Evolutionary conservation across 768 basidiomycete genomes (phyloP).

Genomic region (Lanmaoa rubissima): DNA sequence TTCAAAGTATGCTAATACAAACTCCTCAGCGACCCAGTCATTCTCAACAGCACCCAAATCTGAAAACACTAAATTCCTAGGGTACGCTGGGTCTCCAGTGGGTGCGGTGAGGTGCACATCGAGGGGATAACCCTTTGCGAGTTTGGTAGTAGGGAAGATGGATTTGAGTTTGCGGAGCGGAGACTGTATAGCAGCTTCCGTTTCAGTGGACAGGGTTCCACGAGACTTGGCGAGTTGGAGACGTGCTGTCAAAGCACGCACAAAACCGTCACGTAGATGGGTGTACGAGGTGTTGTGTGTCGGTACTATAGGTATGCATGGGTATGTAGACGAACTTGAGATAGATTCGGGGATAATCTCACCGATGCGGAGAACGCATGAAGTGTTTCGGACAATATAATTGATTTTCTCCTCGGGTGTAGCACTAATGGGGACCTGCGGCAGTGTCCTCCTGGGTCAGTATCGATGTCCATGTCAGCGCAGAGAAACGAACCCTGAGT

Average conservation of each 20-base stretch:
- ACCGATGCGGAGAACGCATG: constrained; percentile 78
- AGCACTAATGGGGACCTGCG: constrained; percentile 54
- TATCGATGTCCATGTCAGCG: not conserved
- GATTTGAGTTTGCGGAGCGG: constrained; percentile 73
- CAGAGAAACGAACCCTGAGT: constrained; percentile 45
- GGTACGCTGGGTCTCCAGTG: constrained; percentile 38
- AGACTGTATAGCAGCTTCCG: constrained; percentile 52
- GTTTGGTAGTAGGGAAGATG: constrained; percentile 68
- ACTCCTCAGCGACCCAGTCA: constrained; percentile 73
- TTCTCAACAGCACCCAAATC: constrained; percentile 72
- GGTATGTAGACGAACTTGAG: not conserved
- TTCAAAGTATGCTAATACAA: constrained; percentile 74
- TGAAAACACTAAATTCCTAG: constrained; percentile 59
- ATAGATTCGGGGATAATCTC: constrained; percentile 13
- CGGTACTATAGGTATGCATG: constrained; percentile 51
- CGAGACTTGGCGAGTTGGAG: constrained; percentile 50
- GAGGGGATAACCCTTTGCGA: constrained; percentile 64
- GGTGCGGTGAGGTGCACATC: constrained; percentile 70
- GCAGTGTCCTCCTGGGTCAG: not conserved
- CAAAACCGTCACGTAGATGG: constrained; percentile 81
- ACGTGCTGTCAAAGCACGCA: constrained; percentile 67
- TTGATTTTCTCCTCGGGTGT: constrained; percentile 68
- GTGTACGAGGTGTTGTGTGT: constrained; percentile 73
- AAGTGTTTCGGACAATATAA: constrained; percentile 61
- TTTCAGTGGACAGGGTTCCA: constrained; percentile 56